phyloP scores from a whole-genome alignment of 2,329 filamentous ascomycete genomes.

The Neophaeococcomyces aloes region DNA sequence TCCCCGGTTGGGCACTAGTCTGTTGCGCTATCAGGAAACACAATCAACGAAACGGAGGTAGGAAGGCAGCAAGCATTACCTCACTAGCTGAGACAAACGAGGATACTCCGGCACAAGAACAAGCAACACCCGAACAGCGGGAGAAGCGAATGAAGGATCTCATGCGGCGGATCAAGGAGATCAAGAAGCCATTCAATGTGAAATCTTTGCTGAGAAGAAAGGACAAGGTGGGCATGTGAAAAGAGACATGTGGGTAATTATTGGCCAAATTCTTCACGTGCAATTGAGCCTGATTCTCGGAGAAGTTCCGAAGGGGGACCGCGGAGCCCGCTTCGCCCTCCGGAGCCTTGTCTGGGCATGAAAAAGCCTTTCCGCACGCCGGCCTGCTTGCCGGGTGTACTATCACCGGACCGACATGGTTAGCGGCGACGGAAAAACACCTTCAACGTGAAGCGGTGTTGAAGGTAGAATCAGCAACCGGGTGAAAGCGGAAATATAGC shows the following conservation, averaged over 20 bases:
- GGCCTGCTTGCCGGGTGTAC: too few species aligned
- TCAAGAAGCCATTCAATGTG: slow-evolving; percentile 24
- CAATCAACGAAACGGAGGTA: slow-evolving; percentile 11
- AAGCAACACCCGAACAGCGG: slow-evolving; percentile 20
- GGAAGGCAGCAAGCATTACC: neutral
- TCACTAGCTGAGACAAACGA: slow-evolving; percentile 8
- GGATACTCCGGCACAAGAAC: neutral
- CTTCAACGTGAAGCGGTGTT: too few species aligned
- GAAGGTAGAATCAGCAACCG: too few species aligned
- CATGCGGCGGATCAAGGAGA: slow-evolving; percentile 27
- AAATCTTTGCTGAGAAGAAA: slow-evolving; percentile 19
- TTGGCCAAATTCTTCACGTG: too few species aligned
- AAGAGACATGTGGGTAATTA: too few species aligned
- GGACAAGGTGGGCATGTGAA: slow-evolving; percentile 8
- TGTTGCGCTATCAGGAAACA: slow-evolving; percentile 17
- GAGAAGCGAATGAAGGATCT: slow-evolving; percentile 25
- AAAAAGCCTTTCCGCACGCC: too few species aligned
- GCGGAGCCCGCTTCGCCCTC: too few species aligned
- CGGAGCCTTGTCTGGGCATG: too few species aligned
- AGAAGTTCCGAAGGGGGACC: too few species aligned
- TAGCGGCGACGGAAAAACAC: too few species aligned
- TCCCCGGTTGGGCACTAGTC: slow-evolving; percentile 19
- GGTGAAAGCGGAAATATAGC: neutral
- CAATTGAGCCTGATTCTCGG: too few species aligned
- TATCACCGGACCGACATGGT: too few species aligned